Evolutionary conservation across 1,284 basidiomycete genomes (phyloP), one percentile per base, ranked within the genome.

Genomic region (Athelia sp.): DNA sequence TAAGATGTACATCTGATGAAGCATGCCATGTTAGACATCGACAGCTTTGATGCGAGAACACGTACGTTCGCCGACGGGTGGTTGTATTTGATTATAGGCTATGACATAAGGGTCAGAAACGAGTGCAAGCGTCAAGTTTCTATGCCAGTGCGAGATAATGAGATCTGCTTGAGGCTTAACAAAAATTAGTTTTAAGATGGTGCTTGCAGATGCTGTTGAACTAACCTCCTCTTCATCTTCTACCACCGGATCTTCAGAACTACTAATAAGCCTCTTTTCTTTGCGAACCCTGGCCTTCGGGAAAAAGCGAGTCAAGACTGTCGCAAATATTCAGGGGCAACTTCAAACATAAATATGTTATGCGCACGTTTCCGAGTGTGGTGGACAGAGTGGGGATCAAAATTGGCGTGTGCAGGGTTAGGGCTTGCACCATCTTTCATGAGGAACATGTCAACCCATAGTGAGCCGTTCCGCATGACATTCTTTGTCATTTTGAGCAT

Each of bases 91-190:
- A 3, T 64, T 62, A 51, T 82, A 73, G 21, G 84, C 77, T 31
- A 96, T 56, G 0, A 70, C 61, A 2, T 72, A 58, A 15, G 72
- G 73, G 57, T 92, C 87, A n/a, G 87, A 87, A 40, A 98, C 74
- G 40, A 98, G 71, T 9, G 89, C 89, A 32, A 99, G 67, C 0
- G 95, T 98, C 18, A 98, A 64, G 65, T 98, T 98, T 78, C 87
- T 73, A 58, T 93, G 84, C 90, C 93, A 99, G 69, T 94, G 90
- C 3, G 90, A 85, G 35, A 87, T 76, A 46, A 87, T 78, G 19
- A 80, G 64, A 51, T 86, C 82, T 21, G 67, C 69, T 52, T 49
- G 31, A 29, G 45, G 50, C 23, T 51, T 47, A 4, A 45, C 18
- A 6, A 38, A 44, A 31, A 38, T 22, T 48, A 42, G 21, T 43